Conservation (phyloP, 768 basidiomycete species). For the Lactarius sanguifluus region DNA sequence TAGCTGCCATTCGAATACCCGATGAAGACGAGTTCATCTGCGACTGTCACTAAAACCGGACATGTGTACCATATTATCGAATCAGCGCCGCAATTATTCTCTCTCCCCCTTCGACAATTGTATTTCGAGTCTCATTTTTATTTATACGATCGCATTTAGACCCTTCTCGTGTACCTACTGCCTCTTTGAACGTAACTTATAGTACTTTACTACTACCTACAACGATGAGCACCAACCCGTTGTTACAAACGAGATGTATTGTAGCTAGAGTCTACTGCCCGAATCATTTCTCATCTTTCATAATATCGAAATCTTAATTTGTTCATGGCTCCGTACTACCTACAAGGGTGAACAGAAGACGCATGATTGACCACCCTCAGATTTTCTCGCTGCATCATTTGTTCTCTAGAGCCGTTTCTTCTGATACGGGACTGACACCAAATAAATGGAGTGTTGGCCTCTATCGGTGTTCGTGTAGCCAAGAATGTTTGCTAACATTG, state of each 20-base stretch:
- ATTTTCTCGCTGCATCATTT: too few species aligned
- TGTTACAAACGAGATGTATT: not conserved
- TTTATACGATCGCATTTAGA: not conserved
- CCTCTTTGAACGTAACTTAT: not conserved
- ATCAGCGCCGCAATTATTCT: not conserved
- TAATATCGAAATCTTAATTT: not conserved
- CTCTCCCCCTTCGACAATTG: not conserved
- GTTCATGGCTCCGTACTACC: not conserved
- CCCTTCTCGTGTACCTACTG: not conserved
- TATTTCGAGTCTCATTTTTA: not conserved
- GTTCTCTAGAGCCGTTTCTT: too few species aligned
- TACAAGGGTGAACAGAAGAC: too few species aligned
- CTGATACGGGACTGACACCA: too few species aligned
- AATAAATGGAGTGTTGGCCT: too few species aligned
- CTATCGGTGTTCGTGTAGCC: too few species aligned
- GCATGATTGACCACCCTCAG: too few species aligned
- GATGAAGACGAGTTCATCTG: conserved; percentile 23
- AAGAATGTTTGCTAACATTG: too few species aligned
- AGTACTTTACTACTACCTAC: not conserved
- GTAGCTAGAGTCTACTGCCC: not conserved
- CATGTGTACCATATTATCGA: not conserved
- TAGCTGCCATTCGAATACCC: conserved; percentile 16
- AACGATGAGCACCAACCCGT: not conserved
- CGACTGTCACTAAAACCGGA: conserved; percentile 14
- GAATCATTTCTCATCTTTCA: not conserved